phyloP scores from a whole-genome alignment of 805 yeast species.

The Huiozyma naganishii region DNA sequence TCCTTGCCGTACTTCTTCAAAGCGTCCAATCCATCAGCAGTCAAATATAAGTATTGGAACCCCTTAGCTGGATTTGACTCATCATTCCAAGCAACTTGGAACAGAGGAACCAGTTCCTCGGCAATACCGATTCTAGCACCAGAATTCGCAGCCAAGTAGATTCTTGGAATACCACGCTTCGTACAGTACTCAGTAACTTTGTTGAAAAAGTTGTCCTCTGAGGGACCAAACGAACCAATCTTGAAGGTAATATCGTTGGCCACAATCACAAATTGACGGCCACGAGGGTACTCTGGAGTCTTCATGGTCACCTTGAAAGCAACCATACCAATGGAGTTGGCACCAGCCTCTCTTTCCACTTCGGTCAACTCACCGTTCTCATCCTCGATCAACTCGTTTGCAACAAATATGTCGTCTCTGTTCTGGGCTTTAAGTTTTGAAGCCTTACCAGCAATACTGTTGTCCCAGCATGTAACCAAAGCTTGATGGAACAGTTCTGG shows the following conservation, averaged over 20 bases:
- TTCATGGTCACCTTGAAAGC: conserved; percentile 85
- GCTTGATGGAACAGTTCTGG: conserved; percentile 98
- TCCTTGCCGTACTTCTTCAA: conserved; percentile 51
- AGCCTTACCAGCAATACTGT: conserved; percentile 14
- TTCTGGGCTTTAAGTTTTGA: conserved; percentile 1
- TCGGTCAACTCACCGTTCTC: conserved; percentile 74
- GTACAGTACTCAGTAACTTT: conserved; percentile 89
- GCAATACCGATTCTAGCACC: conserved; percentile 99
- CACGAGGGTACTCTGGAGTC: conserved; percentile 95
- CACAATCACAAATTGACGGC: conserved; percentile 84
- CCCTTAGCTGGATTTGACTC: conserved; percentile 70
- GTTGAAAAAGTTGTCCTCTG: conserved; percentile 85
- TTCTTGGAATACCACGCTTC: conserved; percentile 84
- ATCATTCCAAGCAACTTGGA: conserved; percentile 88
- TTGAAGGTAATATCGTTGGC: conserved; percentile 96
- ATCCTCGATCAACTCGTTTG: conserved; percentile 73
- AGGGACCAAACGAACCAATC: conserved; percentile 98
- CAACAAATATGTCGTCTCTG: conserved; percentile 58
- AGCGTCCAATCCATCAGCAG: conserved; percentile 49
- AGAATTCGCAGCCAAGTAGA: conserved; percentile 93
- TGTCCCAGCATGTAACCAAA: conserved; percentile 74
- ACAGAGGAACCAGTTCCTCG: conserved; percentile 83
- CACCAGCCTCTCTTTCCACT: conserved; percentile 91
- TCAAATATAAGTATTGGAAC: conserved; percentile 77
- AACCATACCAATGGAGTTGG: conserved; percentile 94